phyloP scores from a whole-genome alignment of 163 green algal species.

The Scenedesmus sp. region DNA sequence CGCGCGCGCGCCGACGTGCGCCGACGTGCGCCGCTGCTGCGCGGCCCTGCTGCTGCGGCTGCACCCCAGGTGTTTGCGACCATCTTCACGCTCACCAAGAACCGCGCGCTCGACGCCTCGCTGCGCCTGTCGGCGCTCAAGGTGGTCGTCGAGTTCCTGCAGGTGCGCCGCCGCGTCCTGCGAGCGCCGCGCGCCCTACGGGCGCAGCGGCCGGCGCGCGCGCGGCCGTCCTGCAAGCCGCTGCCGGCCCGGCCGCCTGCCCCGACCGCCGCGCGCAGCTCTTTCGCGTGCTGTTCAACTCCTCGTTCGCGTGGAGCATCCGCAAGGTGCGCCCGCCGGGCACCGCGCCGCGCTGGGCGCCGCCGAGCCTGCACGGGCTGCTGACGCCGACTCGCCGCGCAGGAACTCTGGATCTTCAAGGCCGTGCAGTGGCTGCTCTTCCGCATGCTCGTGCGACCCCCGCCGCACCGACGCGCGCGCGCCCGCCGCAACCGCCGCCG shows the following conservation, averaged over 20 bases:
- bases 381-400: neutral
- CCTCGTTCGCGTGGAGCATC: neutral
- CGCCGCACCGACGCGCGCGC: no score
- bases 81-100: neutral
- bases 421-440: constrained; percentile 13
- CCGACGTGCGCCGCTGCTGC: no score
- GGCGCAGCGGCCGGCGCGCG: no score
- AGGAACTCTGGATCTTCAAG: neutral
- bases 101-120: neutral
- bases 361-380: neutral
- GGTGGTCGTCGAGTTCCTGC: constrained; percentile 14
- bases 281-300: constrained; percentile 15
- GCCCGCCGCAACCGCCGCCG: no score
- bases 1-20: no score
- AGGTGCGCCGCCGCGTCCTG: neutral
- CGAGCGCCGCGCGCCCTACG: no score
- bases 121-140: neutral
- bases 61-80: neutral
- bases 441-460: neutral
- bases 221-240: no score
- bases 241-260: no score
- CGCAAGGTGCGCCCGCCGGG: neutral
- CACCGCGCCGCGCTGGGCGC: no score
- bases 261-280: constrained; percentile 1
- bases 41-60: no score